Evolutionary conservation across 106 monocot species (phyloP), one percentile per base, ranked within the genome.

Genomic region (Xerophyta viscosa): DNA sequence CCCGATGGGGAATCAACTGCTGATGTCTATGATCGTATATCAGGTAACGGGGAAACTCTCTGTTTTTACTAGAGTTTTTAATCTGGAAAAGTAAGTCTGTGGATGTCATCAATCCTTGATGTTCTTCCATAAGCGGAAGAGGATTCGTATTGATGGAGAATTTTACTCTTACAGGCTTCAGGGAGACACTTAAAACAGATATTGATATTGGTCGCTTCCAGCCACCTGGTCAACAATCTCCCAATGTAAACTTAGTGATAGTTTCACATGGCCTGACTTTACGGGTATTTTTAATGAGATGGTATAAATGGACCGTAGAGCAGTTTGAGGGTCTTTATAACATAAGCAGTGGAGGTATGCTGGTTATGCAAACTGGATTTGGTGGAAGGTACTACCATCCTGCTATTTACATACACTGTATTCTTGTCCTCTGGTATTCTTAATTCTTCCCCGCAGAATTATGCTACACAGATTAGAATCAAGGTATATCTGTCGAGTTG

Each of bases 231-330:
- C 56, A 88, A 55, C 62, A 72, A 20, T 64, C 70, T 20, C 65
- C 81, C 29, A 82, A 96, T 71, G 76, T 96, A 84, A 96, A 96
- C 72, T 33, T 96, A 29, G 84, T 96, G 9, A 60, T 96, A 20
- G 88, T 96, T 13, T 88, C 94, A 30, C 94, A 96, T 66, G 88
- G 94, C 8, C 53, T 96, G 46, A 96, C 94, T 6, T 57, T 96
- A 19, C 58, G 94, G 31, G 81, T 96, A 7, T 96, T 96, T 51
- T 48, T 96, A 39, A 96, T 96, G 88, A 66, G 94, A 27, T 96
- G 94, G 94, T 96, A 96, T 61, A 96, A 96, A 69, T 96, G 94
- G 94, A 88, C 94, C 17, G 94, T 96, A 3, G 66, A 84, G 47
- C 94, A 96, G 50, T 89, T 88, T 66, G 94, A 89, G 71, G 75